phyloP scores from a whole-genome alignment of 2,329 filamentous ascomycete genomes.

The Botrytis aclada region DNA sequence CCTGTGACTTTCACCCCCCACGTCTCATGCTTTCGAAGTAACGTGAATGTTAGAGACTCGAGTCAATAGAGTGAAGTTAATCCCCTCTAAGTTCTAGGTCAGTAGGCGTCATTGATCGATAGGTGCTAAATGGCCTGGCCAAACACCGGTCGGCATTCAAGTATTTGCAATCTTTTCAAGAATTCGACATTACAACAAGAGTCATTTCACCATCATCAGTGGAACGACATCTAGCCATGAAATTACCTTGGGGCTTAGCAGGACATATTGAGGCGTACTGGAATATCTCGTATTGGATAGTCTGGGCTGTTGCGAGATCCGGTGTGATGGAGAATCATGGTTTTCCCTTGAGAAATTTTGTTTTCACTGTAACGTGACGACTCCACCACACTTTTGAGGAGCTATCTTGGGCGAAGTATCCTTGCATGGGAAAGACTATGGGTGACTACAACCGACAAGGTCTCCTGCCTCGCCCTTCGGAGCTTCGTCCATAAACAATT shows the following conservation, averaged over 20 bases:
- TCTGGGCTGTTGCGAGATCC: neutral
- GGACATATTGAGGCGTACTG: neutral
- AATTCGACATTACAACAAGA: neutral
- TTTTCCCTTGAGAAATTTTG: slow-evolving; percentile 3
- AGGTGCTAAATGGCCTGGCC: neutral
- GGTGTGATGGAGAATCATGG: neutral
- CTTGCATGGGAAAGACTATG: neutral
- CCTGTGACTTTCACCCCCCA: neutral
- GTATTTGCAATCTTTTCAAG: neutral
- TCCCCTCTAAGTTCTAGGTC: neutral
- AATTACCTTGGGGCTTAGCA: neutral
- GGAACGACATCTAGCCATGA: neutral
- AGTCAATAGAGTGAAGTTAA: neutral
- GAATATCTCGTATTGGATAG: neutral
- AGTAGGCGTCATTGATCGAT: neutral
- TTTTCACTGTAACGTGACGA: slow-evolving; percentile 1
- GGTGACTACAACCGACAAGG: neutral
- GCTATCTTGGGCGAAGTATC: neutral
- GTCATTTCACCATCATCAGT: neutral
- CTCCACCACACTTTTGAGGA: slow-evolving; percentile 1
- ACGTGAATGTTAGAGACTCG: neutral
- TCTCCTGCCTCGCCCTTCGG: neutral
- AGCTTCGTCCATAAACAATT: neutral
- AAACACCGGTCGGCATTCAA: neutral
- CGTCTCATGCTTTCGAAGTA: neutral